phyloP scores from a whole-genome alignment of 331 rosid species.

The Quercus phellos region DNA sequence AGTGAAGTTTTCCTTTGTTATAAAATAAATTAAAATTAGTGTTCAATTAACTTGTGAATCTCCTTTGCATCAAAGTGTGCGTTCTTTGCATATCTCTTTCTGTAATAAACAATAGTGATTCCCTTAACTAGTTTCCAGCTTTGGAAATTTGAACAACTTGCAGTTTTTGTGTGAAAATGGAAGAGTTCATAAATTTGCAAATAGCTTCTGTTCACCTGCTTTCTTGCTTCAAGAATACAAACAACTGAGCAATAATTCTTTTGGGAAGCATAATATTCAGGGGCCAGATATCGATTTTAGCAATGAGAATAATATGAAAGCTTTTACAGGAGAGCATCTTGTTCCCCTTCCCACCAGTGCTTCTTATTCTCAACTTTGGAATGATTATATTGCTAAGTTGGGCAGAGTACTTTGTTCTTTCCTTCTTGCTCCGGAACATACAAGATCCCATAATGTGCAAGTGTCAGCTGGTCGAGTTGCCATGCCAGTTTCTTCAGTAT shows the following conservation, averaged over 20 bases:
- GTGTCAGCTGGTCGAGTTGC: constrained; percentile 52
- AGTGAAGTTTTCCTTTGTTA: too few species aligned
- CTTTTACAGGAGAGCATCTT: constrained; percentile 33
- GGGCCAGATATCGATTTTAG: constrained; percentile 33
- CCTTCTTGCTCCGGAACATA: constrained; percentile 57
- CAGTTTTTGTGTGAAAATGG: constrained; percentile 93
- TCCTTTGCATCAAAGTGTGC: constrained; percentile 8
- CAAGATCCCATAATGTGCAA: constrained; percentile 47
- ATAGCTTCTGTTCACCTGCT: constrained; percentile 92
- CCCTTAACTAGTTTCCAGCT: constrained; percentile 67
- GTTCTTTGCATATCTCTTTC: neutral
- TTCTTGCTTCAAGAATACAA: constrained; percentile 77
- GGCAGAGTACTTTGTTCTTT: constrained; percentile 81
- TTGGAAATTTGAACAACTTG: constrained; percentile 72
- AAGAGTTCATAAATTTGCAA: constrained; percentile 88
- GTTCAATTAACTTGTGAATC: constrained; percentile 11
- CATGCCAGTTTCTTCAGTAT: constrained; percentile 55
- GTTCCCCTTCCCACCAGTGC: constrained; percentile 33
- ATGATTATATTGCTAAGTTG: constrained; percentile 59
- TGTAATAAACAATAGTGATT: neutral
- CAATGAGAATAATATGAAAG: constrained; percentile 28
- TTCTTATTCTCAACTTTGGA: constrained; percentile 63
- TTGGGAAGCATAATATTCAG: constrained; percentile 36
- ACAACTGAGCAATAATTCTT: constrained; percentile 36
- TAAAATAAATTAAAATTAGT: neutral